Evolutionary conservation across 2,329 filamentous ascomycete genomes (phyloP).

Genomic region (Pseudocercospora vitis): DNA sequence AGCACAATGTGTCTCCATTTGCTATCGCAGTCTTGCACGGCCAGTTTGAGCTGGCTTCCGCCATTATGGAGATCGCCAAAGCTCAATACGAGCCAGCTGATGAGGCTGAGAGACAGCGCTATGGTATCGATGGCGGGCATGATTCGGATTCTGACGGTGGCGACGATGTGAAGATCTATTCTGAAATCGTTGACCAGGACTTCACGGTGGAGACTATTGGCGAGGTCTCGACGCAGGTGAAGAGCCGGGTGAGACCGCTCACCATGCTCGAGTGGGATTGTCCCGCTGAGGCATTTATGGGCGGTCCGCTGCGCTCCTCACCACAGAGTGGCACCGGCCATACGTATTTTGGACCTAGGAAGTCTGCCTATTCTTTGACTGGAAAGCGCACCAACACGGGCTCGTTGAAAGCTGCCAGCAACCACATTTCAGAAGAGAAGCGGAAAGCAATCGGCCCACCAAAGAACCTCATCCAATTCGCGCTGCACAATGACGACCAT

Average conservation of each 20-base stretch:
- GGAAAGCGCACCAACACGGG: constrained; percentile 24
- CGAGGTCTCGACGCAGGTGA: constrained; percentile 62
- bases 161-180: constrained; percentile 36
- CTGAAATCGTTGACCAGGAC: constrained; percentile 61
- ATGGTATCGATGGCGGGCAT: constrained; percentile 39
- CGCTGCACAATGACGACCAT: constrained; percentile 52
- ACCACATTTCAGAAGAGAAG: constrained; percentile 19
- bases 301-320: constrained; percentile 19
- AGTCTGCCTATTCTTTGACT: constrained; percentile 14
- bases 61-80: constrained; percentile 68
- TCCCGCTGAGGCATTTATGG: constrained; percentile 16
- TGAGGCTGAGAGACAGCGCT: constrained; percentile 19
- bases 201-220: constrained; percentile 78
- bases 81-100: constrained; percentile 62
- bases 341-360: constrained; percentile 23
- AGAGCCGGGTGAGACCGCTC: constrained; percentile 61
- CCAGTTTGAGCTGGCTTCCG: constrained; percentile 62
- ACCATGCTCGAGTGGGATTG: constrained; percentile 49
- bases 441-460: constrained; percentile 18
- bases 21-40: constrained; percentile 66
- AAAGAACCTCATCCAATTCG: constrained; percentile 35
- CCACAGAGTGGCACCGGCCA: constrained; percentile 16
- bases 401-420: constrained; percentile 19
- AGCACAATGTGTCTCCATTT: constrained; percentile 58
- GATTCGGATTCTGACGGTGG: constrained; percentile 35